These are phyloP conservation scores for Leishmania tropica DNA, from an alignment of 208 protist genomes.

Conservation along the genomic window DNA sequence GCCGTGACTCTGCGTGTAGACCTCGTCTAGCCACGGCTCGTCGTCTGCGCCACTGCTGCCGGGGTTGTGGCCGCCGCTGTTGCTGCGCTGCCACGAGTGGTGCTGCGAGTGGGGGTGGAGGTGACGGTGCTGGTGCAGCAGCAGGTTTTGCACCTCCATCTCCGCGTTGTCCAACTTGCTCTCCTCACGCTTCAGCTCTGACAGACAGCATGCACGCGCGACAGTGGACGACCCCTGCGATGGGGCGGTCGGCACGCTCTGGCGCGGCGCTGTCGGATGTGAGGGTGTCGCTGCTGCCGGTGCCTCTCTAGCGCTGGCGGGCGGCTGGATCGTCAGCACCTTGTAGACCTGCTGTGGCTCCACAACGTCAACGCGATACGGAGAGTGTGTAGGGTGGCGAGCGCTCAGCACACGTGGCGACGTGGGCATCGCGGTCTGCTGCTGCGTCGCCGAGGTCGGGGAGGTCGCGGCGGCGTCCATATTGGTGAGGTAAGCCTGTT, in stretches of 20 bases:
- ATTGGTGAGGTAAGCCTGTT: not conserved
- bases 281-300: conserved; percentile 3
- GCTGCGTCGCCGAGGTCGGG: not conserved
- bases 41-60: not conserved
- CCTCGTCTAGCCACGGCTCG: conserved; percentile 25
- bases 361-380: not conserved
- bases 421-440: not conserved
- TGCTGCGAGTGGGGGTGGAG: not conserved
- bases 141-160: not conserved
- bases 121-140: not conserved
- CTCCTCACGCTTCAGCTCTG: not conserved
- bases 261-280: not conserved
- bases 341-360: conserved; percentile 5
- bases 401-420: not conserved
- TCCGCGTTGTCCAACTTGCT: not conserved
- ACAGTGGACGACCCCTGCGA: not conserved
- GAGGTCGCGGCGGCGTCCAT: not conserved
- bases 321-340: not conserved
- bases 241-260: not conserved
- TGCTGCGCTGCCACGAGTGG: not conserved
- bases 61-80: not conserved
- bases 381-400: not conserved
- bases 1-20: conserved; percentile 7
- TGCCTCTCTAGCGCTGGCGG: not conserved
- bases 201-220: not conserved